Evolutionary conservation across 805 yeast species (phyloP).

Genomic region (Nakazawaea wyomingensis): DNA sequence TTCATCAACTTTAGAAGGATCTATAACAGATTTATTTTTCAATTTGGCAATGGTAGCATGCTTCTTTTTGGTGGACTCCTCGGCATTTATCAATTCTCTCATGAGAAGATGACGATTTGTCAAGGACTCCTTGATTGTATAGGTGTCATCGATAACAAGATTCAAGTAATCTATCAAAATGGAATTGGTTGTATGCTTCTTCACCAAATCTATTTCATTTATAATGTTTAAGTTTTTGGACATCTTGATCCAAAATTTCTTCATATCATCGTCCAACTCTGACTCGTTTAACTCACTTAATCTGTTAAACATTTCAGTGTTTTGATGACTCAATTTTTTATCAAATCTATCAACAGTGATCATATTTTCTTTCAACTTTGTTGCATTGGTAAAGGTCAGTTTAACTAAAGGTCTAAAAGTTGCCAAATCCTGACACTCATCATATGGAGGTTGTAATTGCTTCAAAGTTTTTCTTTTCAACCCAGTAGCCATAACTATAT

Average conservation of each 20-base stretch:
- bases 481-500: constrained; percentile 68
- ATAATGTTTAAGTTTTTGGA: constrained; percentile 62
- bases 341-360: constrained; percentile 26
- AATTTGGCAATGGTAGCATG: constrained; percentile 70
- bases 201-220: constrained; percentile 73
- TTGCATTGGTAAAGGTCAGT: constrained; percentile 56
- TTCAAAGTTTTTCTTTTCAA: constrained; percentile 83
- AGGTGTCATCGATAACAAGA: constrained; percentile 66
- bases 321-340: constrained; percentile 51
- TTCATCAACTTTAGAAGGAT: constrained; percentile 86
- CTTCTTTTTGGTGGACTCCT: constrained; percentile 61
- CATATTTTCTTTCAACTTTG: constrained; percentile 44
- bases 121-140: constrained; percentile 83
- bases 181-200: constrained; percentile 68
- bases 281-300: constrained; percentile 36
- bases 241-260: constrained; percentile 70
- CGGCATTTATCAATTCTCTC: constrained; percentile 83
- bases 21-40: constrained; percentile 67
- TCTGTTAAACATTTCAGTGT: constrained; percentile 48
- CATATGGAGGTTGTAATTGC: constrained; percentile 89
- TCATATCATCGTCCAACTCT: constrained; percentile 62
- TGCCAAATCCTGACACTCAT: constrained; percentile 74
- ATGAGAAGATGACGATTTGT: constrained; percentile 89
- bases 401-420: constrained; percentile 85
- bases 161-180: constrained; percentile 71